Conservation (phyloP, 352 stramenopile species). For the Detonula confervacea region DNA sequence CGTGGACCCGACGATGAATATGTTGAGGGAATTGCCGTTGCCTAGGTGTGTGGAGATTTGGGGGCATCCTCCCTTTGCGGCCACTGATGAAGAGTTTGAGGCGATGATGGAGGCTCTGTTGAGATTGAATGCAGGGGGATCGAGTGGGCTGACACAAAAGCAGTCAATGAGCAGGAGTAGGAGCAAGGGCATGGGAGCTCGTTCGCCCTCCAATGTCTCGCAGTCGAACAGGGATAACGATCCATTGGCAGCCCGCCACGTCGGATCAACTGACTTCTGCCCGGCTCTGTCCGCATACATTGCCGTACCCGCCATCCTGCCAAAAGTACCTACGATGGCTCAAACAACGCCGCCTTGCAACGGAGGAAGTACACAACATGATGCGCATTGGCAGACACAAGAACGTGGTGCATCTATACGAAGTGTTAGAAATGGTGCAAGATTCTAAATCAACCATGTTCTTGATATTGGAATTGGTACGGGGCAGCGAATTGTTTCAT, state of each 20-base stretch:
- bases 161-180: conserved; percentile 1
- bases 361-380: conserved; percentile 96
- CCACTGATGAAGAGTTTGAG: conserved; percentile 78
- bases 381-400: conserved; percentile 88
- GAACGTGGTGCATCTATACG: conserved; percentile 94
- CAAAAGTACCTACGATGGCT: conserved; percentile 96
- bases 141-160: conserved; percentile 4
- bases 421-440: conserved; percentile 94
- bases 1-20: conserved; percentile 87
- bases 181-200: background rate
- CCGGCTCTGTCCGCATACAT: conserved; percentile 76
- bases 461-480: conserved; percentile 88
- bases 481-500: conserved; percentile 95
- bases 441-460: conserved; percentile 96
- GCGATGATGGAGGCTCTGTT: conserved; percentile 81
- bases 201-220: conserved; percentile 1
- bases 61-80: conserved; percentile 86
- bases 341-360: conserved; percentile 90
- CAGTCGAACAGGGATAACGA: conserved; percentile 4
- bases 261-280: conserved; percentile 68
- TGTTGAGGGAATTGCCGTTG: conserved; percentile 91
- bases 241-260: conserved; percentile 29
- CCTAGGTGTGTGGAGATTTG: conserved; percentile 95
- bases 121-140: conserved; percentile 66
- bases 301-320: conserved; percentile 90